Conservation (phyloP, 2,329 filamentous ascomycete genomes). For the Penicillium sp. region DNA sequence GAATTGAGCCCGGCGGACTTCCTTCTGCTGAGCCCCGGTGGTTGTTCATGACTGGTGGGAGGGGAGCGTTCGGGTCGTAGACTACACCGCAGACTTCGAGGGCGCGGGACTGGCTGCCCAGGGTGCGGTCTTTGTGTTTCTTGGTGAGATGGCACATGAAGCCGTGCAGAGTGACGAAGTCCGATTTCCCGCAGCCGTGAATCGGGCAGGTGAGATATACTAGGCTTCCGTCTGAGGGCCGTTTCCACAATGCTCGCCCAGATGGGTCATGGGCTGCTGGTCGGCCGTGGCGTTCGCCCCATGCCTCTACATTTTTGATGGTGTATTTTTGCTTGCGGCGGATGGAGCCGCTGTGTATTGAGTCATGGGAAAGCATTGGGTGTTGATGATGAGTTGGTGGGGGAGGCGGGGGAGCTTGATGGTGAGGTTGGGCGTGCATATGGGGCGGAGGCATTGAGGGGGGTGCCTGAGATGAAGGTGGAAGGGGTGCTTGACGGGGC, state of each 20-base stretch:
- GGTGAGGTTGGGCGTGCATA: constrained; percentile 17
- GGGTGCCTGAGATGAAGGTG: constrained; percentile 20
- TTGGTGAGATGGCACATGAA: constrained; percentile 39
- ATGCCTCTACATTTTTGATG: constrained; percentile 37
- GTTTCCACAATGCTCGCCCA: constrained; percentile 35
- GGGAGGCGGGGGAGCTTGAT: constrained; percentile 10
- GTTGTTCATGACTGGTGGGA: constrained; percentile 26
- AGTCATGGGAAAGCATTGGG: constrained; percentile 21
- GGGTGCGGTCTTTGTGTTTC: constrained; percentile 35
- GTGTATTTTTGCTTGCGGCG: constrained; percentile 37
- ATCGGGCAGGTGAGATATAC: constrained; percentile 36
- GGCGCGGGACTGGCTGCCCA: constrained; percentile 35
- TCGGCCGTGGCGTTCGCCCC: constrained; percentile 36
- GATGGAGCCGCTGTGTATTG: constrained; percentile 23
- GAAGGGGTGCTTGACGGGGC: constrained; percentile 25
- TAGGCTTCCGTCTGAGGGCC: constrained; percentile 32
- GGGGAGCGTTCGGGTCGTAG: constrained; percentile 32
- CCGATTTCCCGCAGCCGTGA: constrained; percentile 33
- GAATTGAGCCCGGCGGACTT: constrained; percentile 25
- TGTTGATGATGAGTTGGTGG: constrained; percentile 9
- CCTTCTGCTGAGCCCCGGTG: constrained; percentile 32
- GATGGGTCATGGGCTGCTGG: constrained; percentile 35
- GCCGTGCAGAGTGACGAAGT: constrained; percentile 36
- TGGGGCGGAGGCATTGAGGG: constrained; percentile 18
- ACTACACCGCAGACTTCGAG: constrained; percentile 35